A percentile compares a stretch with the other conserved stretches of the same genome.
These are phyloP conservation scores for Platanthera guangdongensis DNA, from an alignment of 106 monocot species.

Conservation along the genomic window DNA sequence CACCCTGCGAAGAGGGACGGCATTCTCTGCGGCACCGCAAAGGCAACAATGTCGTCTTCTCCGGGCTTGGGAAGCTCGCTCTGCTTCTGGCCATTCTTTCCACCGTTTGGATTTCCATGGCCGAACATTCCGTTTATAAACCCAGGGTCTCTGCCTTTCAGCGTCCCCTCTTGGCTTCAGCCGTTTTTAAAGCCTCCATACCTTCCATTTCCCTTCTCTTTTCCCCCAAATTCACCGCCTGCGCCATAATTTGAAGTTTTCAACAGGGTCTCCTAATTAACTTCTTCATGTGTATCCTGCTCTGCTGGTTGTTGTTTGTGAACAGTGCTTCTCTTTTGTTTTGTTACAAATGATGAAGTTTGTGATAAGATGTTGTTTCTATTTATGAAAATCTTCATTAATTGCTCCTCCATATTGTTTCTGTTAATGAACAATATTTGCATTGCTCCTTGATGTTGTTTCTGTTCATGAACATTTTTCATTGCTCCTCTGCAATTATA, in stretches of 20 bases:
- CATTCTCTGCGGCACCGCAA: conserved; percentile 24
- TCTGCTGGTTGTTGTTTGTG: too few relatives aligned
- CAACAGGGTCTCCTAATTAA: neutral
- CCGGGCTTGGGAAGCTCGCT: conserved; percentile 17
- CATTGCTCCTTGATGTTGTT: too few relatives aligned
- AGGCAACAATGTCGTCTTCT: neutral
- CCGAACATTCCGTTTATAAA: neutral
- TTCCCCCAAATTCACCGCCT: neutral
- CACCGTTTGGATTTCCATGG: conserved; percentile 41
- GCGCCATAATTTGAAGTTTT: neutral
- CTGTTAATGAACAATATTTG: too few relatives aligned
- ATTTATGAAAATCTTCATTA: too few relatives aligned
- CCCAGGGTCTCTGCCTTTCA: conserved; percentile 7
- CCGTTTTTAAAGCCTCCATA: neutral
- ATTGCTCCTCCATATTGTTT: too few relatives aligned
- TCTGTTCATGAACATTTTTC: too few relatives aligned
- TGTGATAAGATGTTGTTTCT: too few relatives aligned
- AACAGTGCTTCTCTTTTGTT: too few relatives aligned
- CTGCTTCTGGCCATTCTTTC: conserved; percentile 76
- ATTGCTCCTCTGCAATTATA: too few relatives aligned
- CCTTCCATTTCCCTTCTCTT: conserved; percentile 4
- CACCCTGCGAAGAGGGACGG: conserved; percentile 39
- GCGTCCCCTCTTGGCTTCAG: conserved; percentile 6
- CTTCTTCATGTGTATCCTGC: too few relatives aligned
- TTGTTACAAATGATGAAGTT: too few relatives aligned